Base-by-base conservation (phyloP, 2,329 filamentous ascomycete species). In the Bipolaris cookei region DNA sequence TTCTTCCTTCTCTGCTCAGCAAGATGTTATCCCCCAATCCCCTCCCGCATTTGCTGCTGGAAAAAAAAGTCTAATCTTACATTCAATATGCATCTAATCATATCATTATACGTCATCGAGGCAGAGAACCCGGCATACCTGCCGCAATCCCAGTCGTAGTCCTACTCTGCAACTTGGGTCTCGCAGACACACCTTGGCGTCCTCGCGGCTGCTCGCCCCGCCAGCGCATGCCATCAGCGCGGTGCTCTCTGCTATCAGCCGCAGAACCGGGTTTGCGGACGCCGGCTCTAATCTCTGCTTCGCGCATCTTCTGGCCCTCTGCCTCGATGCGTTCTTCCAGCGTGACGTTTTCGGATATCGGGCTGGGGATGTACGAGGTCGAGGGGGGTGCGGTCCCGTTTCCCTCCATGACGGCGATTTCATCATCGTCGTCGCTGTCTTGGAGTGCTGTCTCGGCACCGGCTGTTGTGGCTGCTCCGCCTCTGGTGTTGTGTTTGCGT, bases 401-500 rank as follows among this genome's bases (percentile, higher is more conserved):
- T 10, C 55, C 55, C 10, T 63, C 60, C 14, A 58, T 57, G 10
- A 64, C 58, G 3, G 54, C 57, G n/a, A 58, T 57, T 23, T 61
- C 48, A 13, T 66, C 61, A 2, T 66, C 50, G 7, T 59, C 54
- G 0, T 63, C 66, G 1, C 62, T 67, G 2, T 77, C 76, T 20
- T 89, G 74, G 3, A 46, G 47, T 7, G 57, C 53, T 6, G 50
- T 45, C 23, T 51, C 53, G 74, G 75, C 25, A 18, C 61, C 59
- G 18, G 30, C 18, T 1, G 88, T 73, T 2, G 76, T 87, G 18
- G 88, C 88, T 1, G 88, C 88, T 1, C 88, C 89, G 4, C 90
- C 90, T 23, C 91, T 81, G 0, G 91, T 92, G 66, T 92, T 96
- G 79, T 87, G 89, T 80, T 93, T 94, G 44, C 90, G 81, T 1